Evolutionary conservation across 495 filamentous ascomycete genomes (phyloP).

Genomic region (Penicillium turbatum): DNA sequence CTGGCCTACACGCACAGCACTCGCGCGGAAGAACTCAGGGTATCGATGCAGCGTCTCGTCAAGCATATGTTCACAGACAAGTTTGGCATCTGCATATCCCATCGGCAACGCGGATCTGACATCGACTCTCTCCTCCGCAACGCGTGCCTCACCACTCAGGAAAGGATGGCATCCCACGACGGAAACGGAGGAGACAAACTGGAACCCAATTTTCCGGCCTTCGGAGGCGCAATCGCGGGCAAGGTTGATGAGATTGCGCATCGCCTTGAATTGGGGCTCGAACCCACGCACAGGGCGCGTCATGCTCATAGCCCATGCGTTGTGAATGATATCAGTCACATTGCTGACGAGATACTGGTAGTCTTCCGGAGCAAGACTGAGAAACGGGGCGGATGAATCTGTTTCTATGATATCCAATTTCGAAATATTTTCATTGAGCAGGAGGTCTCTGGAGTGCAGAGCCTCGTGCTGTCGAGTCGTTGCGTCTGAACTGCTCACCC

Average conservation of each 20-base stretch:
- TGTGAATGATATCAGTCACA: conserved; percentile 38
- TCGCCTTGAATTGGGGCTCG: conserved; percentile 25
- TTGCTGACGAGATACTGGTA: conserved; percentile 6
- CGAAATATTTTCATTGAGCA: not conserved
- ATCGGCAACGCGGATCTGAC: conserved; percentile 10
- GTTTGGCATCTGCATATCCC: conserved; percentile 50
- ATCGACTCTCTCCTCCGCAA: conserved; percentile 22
- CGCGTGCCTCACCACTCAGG: conserved; percentile 16
- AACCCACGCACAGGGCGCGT: conserved; percentile 26
- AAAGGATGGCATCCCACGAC: conserved; percentile 44
- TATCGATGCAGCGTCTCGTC: conserved; percentile 26
- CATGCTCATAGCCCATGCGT: conserved; percentile 41
- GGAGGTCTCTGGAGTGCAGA: not conserved
- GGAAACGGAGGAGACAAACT: conserved; percentile 53
- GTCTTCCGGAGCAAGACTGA: conserved; percentile 37
- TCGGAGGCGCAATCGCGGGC: conserved; percentile 28
- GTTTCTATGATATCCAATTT: conserved; percentile 20
- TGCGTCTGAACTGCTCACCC: not conserved
- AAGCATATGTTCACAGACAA: conserved; percentile 40
- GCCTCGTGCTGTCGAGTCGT: not conserved
- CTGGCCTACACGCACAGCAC: conserved; percentile 42
- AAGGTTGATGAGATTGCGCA: conserved; percentile 37
- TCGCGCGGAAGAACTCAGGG: conserved; percentile 10
- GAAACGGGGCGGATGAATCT: conserved; percentile 38
- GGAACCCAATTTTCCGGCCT: conserved; percentile 14